phyloP scores from a whole-genome alignment of 2,329 filamentous ascomycete species.

The Botrytis tulipae region DNA sequence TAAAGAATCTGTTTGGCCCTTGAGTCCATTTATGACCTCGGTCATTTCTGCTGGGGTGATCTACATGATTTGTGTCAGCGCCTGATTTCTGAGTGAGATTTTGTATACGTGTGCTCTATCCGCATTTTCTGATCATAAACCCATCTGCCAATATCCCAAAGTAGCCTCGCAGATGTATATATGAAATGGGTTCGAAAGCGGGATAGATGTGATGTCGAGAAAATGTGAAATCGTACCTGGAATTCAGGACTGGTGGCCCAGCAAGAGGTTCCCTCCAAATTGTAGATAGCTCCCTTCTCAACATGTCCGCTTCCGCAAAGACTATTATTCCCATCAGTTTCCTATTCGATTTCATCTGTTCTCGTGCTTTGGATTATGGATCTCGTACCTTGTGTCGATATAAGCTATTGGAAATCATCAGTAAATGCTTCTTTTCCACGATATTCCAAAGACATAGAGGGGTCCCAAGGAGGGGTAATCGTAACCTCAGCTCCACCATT shows the following conservation, averaged over 20 bases:
- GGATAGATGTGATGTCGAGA: background rate
- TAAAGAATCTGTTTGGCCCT: constrained; percentile 55
- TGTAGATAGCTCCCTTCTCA: constrained; percentile 84
- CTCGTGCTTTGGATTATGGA: background rate
- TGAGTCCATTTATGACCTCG: constrained; percentile 53
- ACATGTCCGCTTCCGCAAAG: constrained; percentile 76
- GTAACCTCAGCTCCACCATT: constrained; percentile 16
- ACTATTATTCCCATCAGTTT: constrained; percentile 49
- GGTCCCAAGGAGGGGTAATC: constrained; percentile 34
- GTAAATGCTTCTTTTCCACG: constrained; percentile 20
- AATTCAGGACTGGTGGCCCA: constrained; percentile 75
- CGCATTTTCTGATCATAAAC: background rate
- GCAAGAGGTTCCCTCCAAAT: constrained; percentile 72
- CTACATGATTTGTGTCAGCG: constrained; percentile 39
- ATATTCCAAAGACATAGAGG: background rate
- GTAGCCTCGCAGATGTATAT: background rate
- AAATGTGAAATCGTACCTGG: constrained; percentile 35
- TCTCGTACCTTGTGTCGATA: constrained; percentile 58
- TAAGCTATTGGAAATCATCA: constrained; percentile 47
- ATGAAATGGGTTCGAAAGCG: background rate
- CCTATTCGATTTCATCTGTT: constrained; percentile 3
- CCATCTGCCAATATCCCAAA: background rate
- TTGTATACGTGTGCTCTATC: background rate
- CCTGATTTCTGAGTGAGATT: constrained; percentile 1
- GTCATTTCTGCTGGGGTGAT: constrained; percentile 60